phyloP scores from a whole-genome alignment of 371 early-diverging fungal genomes.

The Mucor plumbeus region DNA sequence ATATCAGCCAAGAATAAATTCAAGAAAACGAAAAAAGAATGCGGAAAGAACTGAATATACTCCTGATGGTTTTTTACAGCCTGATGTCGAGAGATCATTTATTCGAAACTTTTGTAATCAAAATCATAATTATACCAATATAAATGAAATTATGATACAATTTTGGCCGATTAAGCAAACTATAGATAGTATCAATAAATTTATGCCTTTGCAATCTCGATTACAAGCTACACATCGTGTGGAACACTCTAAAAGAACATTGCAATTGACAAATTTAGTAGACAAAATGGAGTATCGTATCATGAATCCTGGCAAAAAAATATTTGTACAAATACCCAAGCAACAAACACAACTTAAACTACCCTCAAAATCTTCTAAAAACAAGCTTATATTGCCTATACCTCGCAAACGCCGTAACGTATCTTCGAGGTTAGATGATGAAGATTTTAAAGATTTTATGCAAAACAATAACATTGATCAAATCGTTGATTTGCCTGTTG shows the following conservation, averaged over 20 bases:
- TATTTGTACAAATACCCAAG: neutral
- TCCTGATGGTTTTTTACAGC: slow-evolving; percentile 8
- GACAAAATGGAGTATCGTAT: slow-evolving; percentile 45
- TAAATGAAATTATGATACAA: slow-evolving; percentile 19
- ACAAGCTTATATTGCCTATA: neutral
- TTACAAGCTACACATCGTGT: slow-evolving; percentile 16
- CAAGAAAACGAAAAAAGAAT: slow-evolving; percentile 5
- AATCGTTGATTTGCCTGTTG: neutral
- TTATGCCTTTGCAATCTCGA: slow-evolving; percentile 28
- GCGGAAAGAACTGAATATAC: slow-evolving; percentile 1
- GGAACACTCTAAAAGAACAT: slow-evolving; percentile 36
- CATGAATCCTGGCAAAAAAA: slow-evolving; percentile 22
- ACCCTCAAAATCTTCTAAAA: slow-evolving; percentile 5
- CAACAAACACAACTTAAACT: slow-evolving; percentile 9
- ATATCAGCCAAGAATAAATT: slow-evolving; percentile 15
- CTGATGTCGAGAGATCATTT: neutral
- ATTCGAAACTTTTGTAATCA: neutral
- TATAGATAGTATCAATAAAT: slow-evolving; percentile 8
- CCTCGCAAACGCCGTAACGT: neutral
- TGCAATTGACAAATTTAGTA: slow-evolving; percentile 25
- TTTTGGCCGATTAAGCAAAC: slow-evolving; percentile 29
- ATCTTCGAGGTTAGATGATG: neutral
- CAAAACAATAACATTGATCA: slow-evolving; percentile 2
- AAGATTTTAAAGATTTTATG: slow-evolving; percentile 16
- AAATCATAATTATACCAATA: neutral